These are phyloP conservation scores for Naganishia onofrii DNA, from an alignment of 768 basidiomycete genomes.

Conservation along the genomic window DNA sequence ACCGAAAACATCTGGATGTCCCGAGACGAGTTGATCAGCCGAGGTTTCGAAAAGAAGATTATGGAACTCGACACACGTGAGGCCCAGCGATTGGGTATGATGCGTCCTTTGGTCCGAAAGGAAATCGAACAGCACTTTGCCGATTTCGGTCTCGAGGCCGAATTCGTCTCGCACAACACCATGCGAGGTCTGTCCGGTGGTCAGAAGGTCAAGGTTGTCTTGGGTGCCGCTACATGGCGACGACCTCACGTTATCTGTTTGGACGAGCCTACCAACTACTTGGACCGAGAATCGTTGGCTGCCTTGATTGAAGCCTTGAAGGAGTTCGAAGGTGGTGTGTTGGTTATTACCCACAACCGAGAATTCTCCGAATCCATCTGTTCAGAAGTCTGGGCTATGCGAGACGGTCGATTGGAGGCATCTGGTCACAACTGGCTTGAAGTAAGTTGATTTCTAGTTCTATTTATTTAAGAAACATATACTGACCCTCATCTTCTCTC, in stretches of 20 bases:
- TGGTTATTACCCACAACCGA: conserved; percentile 93
- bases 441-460: conserved; percentile 28
- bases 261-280: conserved; percentile 98
- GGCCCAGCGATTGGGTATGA: conserved; percentile 90
- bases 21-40: conserved; percentile 94
- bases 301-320: conserved; percentile 98
- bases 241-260: conserved; percentile 95
- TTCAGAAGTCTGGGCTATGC: conserved; percentile 99
- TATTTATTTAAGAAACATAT: neutral
- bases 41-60: conserved; percentile 99
- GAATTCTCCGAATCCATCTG: conserved; percentile 99
- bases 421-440: conserved; percentile 99
- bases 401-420: conserved; percentile 89
- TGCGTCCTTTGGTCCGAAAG: conserved; percentile 93
- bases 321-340: conserved; percentile 96
- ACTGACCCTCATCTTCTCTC: neutral
- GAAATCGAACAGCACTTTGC: conserved; percentile 99
- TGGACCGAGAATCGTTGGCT: conserved; percentile 98
- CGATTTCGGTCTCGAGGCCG: conserved; percentile 97
- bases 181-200: conserved; percentile 99
- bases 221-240: conserved; percentile 98
- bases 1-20: conserved; percentile 98
- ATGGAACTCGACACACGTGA: conserved; percentile 95
- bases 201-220: conserved; percentile 98
- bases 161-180: conserved; percentile 98